Evolutionary conservation across 1,139 yeast genomes (phyloP).

Genomic region (Scheffersomyces stambukii): DNA sequence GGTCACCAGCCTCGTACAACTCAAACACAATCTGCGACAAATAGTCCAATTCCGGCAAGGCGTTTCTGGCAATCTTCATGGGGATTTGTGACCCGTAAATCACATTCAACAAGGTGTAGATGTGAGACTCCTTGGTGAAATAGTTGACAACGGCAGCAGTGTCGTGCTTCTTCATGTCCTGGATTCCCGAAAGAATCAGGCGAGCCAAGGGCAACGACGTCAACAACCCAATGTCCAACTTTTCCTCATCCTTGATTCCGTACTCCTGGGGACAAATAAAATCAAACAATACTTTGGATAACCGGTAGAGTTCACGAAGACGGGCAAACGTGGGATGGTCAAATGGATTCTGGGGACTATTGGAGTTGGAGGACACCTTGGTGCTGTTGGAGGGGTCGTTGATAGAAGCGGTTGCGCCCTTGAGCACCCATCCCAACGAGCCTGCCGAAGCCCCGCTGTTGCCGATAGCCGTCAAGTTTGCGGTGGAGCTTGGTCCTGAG

Average conservation of each 20-base stretch:
- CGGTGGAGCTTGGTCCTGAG: conserved; percentile 9
- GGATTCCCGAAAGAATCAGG: conserved; percentile 78
- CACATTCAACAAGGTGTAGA: conserved; percentile 86
- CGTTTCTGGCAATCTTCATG: conserved; percentile 89
- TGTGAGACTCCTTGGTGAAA: conserved; percentile 96
- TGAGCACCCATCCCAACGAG: conserved; percentile 71
- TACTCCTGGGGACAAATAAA: conserved; percentile 98
- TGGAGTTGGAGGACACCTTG: too few species aligned
- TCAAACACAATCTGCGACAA: conserved; percentile 94
- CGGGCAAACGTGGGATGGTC: conserved; percentile 78
- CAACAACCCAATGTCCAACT: conserved; percentile 89
- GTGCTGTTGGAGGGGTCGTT: conserved; percentile 2
- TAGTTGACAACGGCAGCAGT: conserved; percentile 79
- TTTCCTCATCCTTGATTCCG: conserved; percentile 94
- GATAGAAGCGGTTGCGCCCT: conserved; percentile 42
- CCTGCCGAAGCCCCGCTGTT: conserved; percentile 50
- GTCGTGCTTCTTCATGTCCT: conserved; percentile 63
- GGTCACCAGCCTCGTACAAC: conserved; percentile 76
- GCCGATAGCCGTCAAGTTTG: conserved; percentile 21
- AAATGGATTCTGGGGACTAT: conserved; percentile 57
- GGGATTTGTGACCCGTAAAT: conserved; percentile 94
- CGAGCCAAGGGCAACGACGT: conserved; percentile 93
- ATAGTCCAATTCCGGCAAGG: conserved; percentile 93
- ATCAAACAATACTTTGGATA: conserved; percentile 92
- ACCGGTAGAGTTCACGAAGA: conserved; percentile 79